phyloP scores from a whole-genome alignment of 257 asterid species.

The Plectranthus barbatus region DNA sequence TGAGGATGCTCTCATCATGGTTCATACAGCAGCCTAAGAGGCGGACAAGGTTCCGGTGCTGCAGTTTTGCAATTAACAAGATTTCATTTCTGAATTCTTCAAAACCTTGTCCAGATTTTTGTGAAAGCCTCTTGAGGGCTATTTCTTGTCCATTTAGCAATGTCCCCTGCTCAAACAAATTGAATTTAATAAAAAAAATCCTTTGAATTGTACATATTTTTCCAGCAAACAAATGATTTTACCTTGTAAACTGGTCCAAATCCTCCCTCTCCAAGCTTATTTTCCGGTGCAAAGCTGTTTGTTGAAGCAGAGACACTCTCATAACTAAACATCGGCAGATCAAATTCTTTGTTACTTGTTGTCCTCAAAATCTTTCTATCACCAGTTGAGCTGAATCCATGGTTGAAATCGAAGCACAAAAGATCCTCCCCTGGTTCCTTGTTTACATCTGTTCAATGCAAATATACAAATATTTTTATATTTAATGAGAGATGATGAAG shows the following conservation, averaged over 20 bases:
- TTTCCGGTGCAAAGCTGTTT: constrained; percentile 23
- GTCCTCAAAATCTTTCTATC: not conserved
- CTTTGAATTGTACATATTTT: not conserved
- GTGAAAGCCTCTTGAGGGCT: constrained; percentile 38
- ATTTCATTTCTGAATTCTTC: constrained; percentile 35
- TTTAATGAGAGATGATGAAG: too few relatives aligned
- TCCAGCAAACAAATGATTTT: not conserved
- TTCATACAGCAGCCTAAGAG: constrained; percentile 26
- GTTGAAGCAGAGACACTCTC: constrained; percentile 39
- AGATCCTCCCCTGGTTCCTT: constrained; percentile 26
- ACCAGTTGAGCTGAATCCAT: not conserved
- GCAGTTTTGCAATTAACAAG: constrained; percentile 26
- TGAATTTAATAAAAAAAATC: not conserved
- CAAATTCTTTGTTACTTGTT: constrained; percentile 7
- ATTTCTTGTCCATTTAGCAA: constrained; percentile 24
- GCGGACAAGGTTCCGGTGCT: constrained; percentile 35
- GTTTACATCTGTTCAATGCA: constrained; percentile 14
- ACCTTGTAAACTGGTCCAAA: constrained; percentile 58
- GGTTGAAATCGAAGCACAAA: constrained; percentile 25
- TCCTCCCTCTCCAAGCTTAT: constrained; percentile 50
- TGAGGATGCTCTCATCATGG: constrained; percentile 23
- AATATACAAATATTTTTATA: too few relatives aligned
- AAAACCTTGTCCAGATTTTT: constrained; percentile 33
- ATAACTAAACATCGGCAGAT: constrained; percentile 34
- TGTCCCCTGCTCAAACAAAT: constrained; percentile 19